Conservation (phyloP, 176 grass and related monocot species). For the Elaeis guineensis region DNA sequence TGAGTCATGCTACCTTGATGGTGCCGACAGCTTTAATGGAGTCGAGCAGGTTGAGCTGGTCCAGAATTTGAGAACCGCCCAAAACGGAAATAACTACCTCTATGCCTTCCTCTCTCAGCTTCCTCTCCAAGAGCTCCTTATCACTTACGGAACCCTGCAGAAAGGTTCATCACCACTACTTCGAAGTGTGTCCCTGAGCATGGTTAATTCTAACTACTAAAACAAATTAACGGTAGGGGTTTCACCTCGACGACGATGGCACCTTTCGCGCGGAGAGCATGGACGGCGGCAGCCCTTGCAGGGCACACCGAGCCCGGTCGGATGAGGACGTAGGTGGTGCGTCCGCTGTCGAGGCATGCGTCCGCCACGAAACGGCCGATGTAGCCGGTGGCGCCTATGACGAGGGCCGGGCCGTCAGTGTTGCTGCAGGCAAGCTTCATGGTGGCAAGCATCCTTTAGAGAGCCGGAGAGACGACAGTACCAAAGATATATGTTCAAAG, state of each 20-base stretch:
- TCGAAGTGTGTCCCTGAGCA: too few species aligned
- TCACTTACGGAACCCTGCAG: conserved; percentile 13
- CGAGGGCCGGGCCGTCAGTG: conserved; percentile 19
- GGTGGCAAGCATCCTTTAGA: too few species aligned
- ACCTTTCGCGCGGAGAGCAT: conserved; percentile 40
- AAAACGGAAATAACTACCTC: conserved; percentile 62
- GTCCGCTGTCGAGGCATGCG: conserved; percentile 45
- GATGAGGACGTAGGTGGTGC: conserved; percentile 44
- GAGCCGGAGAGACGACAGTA: too few species aligned
- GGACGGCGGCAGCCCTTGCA: conserved; percentile 21
- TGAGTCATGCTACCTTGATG: conserved; percentile 29
- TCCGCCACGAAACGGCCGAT: conserved; percentile 69
- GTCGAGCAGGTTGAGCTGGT: conserved; percentile 56
- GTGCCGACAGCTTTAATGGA: conserved; percentile 35
- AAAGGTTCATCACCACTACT: background rate
- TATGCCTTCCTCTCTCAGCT: conserved; percentile 35
- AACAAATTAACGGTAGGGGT: too few species aligned
- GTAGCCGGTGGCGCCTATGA: conserved; percentile 62
- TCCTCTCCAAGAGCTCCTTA: conserved; percentile 29
- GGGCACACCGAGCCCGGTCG: conserved; percentile 29
- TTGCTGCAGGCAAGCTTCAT: too few species aligned
- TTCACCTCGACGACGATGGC: conserved; percentile 50
- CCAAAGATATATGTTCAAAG: too few species aligned
- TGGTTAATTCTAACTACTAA: too few species aligned
- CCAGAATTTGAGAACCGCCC: conserved; percentile 46